These are phyloP conservation scores for Fusarium sp. DNA, from an alignment of 2,329 filamentous ascomycete genomes.

Conservation along the genomic window DNA sequence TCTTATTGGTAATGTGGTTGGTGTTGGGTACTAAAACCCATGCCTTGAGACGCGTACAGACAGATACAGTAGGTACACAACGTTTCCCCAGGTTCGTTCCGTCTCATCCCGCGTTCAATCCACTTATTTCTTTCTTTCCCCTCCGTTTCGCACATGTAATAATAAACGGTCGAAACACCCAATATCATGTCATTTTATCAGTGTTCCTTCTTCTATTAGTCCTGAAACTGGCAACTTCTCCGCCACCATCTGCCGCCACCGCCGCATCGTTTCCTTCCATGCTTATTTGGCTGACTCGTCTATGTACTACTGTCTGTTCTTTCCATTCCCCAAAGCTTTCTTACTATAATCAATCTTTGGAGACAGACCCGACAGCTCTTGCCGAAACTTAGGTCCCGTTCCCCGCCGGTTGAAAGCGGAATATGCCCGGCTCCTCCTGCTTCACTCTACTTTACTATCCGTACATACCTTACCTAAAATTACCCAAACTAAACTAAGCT, in stretches of 20 bases:
- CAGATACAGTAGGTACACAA: neutral
- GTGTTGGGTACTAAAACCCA: neutral
- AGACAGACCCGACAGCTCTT: neutral
- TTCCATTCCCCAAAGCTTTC: neutral
- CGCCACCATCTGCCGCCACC: slow-evolving; percentile 11
- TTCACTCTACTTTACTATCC: neutral
- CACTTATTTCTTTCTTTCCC: slow-evolving; percentile 26
- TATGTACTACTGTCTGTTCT: neutral
- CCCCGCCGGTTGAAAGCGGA: slow-evolving; percentile 16
- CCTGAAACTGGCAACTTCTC: slow-evolving; percentile 33
- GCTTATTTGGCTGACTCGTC: slow-evolving; percentile 9
- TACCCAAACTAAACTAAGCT: slow-evolving; percentile 3
- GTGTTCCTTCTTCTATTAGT: slow-evolving; percentile 6
- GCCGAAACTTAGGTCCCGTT: slow-evolving; percentile 3
- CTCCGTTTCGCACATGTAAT: neutral
- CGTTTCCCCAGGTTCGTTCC: slow-evolving; percentile 27
- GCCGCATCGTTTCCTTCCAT: slow-evolving; percentile 2
- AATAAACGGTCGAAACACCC: slow-evolving; percentile 5
- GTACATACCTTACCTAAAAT: slow-evolving; percentile 3
- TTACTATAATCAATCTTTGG: slow-evolving; percentile 1
- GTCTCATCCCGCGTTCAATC: slow-evolving; percentile 21
- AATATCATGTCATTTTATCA: slow-evolving; percentile 24
- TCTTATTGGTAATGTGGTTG: neutral
- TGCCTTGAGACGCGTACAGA: slow-evolving; percentile 2
- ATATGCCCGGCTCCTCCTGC: slow-evolving; percentile 5